Conservation (phyloP, 371 early-diverging fungal species). For the Sporodiniella umbellata region DNA sequence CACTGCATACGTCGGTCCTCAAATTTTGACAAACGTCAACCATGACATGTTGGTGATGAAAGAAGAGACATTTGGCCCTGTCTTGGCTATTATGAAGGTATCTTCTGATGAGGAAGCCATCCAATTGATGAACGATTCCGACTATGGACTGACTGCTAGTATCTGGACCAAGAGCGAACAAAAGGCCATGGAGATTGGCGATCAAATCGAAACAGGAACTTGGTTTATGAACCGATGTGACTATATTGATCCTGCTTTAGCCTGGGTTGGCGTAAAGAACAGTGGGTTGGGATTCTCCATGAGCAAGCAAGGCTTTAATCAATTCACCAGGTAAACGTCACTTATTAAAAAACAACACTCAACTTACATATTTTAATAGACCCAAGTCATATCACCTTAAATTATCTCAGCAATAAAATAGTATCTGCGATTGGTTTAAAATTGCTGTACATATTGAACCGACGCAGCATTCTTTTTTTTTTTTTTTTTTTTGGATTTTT, state of each 20-base stretch:
- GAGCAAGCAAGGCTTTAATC: constrained; percentile 67
- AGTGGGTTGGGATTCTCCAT: constrained; percentile 76
- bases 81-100: constrained; percentile 75
- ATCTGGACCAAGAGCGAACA: constrained; percentile 75
- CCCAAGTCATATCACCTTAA: constrained; percentile 52
- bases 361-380: no score
- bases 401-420: constrained; percentile 28
- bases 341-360: no score
- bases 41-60: constrained; percentile 77
- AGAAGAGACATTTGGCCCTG: constrained; percentile 89
- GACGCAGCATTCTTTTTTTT: not conserved
- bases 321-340: constrained; percentile 59
- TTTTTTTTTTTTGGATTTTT: not conserved
- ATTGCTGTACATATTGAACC: not conserved
- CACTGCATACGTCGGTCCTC: constrained; percentile 73
- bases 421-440: not conserved
- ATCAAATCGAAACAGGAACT: constrained; percentile 78
- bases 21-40: constrained; percentile 69
- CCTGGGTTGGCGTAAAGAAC: constrained; percentile 84
- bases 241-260: constrained; percentile 75
- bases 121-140: constrained; percentile 75
- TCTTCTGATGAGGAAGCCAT: constrained; percentile 76
- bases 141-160: constrained; percentile 81
- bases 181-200: constrained; percentile 60
- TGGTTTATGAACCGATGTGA: constrained; percentile 88